phyloP scores from a whole-genome alignment of 176 grass and related monocot species.

The Hordeum vulgare region DNA sequence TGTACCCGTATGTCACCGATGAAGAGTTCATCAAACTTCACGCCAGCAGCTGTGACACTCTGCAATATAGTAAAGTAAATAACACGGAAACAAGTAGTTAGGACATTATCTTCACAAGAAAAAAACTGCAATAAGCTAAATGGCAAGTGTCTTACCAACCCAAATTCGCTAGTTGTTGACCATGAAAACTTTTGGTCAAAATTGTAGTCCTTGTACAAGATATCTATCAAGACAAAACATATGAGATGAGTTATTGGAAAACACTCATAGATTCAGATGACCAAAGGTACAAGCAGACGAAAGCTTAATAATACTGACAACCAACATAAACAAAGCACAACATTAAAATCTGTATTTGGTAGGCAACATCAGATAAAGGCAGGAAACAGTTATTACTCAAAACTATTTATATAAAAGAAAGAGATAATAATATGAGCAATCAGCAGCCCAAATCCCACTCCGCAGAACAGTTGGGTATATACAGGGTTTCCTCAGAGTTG shows the following conservation, averaged over 20 bases:
- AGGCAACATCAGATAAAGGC: background rate
- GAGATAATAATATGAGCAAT: background rate
- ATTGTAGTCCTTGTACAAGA: slow-evolving; percentile 83
- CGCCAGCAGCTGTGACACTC: slow-evolving; percentile 64
- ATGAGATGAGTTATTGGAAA: background rate
- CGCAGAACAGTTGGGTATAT: background rate
- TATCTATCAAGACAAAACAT: slow-evolving; percentile 40
- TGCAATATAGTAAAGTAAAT: slow-evolving; percentile 22
- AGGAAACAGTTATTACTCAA: background rate
- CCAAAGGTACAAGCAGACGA: background rate
- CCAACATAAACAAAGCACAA: background rate
- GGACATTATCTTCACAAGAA: background rate
- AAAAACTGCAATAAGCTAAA: background rate
- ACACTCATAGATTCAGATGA: background rate
- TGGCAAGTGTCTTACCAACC: slow-evolving; percentile 32
- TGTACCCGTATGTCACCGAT: slow-evolving; percentile 69
- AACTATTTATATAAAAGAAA: background rate
- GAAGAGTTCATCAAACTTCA: slow-evolving; percentile 67
- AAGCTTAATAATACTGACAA: background rate
- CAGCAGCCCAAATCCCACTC: background rate
- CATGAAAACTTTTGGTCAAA: slow-evolving; percentile 82
- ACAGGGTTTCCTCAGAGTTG: background rate
- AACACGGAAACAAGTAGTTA: too few relatives aligned
- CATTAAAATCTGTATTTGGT: background rate
- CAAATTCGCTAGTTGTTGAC: slow-evolving; percentile 37